Evolutionary conservation across 2,329 filamentous ascomycete species (phyloP).

Genomic region (Calonectria henricotiae): DNA sequence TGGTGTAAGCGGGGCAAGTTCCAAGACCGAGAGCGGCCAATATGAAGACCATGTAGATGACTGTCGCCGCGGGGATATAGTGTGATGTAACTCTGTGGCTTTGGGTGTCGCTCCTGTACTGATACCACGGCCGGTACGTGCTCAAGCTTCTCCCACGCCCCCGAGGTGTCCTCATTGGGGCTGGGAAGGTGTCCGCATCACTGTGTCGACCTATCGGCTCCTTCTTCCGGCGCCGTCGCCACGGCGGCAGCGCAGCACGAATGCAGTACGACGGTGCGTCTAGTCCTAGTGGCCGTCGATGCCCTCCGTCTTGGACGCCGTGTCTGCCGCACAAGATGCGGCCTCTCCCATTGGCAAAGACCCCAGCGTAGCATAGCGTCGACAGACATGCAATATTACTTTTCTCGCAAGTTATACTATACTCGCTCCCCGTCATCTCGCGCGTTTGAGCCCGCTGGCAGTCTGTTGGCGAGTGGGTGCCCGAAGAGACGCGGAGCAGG

Average conservation of each 20-base stretch:
- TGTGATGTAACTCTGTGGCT: slow-evolving; percentile 18
- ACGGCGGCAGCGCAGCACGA: slow-evolving; percentile 7
- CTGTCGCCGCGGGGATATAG: neutral
- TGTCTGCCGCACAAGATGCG: neutral
- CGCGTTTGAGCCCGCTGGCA: neutral
- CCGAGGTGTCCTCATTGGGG: slow-evolving; percentile 1
- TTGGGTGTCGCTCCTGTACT: slow-evolving; percentile 5
- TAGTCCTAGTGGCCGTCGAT: neutral
- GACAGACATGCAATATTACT: neutral
- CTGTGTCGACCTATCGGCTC: slow-evolving; percentile 29
- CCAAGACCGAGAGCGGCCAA: slow-evolving; percentile 15
- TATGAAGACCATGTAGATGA: neutral
- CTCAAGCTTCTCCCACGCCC: slow-evolving; percentile 3
- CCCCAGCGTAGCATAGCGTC: slow-evolving; percentile 2
- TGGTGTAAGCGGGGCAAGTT: slow-evolving; percentile 1
- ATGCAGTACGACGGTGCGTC: slow-evolving; percentile 23
- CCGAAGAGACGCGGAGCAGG: neutral
- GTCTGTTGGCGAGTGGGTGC: neutral
- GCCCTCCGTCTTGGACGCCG: slow-evolving; percentile 2
- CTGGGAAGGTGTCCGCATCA: neutral
- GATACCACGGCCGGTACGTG: slow-evolving; percentile 1
- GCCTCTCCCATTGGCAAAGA: slow-evolving; percentile 1
- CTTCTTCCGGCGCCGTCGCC: neutral
- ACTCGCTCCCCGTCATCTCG: neutral
- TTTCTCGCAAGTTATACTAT: slow-evolving; percentile 16